Percentiles rank a stretch among this genome's conserved stretches.
Conservation (phyloP, 2,329 filamentous ascomycete genomes). For the Cordyceps tenuipes region DNA sequence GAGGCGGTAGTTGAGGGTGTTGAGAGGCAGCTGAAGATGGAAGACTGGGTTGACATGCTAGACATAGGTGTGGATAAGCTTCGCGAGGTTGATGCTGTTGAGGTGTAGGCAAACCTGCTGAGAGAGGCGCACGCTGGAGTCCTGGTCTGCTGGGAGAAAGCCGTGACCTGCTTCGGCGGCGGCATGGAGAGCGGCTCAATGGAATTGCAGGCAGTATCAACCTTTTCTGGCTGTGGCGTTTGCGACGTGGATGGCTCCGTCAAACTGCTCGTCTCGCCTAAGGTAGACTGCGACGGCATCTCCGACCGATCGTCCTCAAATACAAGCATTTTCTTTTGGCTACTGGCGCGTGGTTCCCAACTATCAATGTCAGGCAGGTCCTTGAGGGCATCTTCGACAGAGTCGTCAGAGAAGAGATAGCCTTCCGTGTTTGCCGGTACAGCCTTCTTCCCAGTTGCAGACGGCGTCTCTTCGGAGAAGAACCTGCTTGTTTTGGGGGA, state of each 20-base stretch:
- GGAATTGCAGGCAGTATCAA: conserved; percentile 17
- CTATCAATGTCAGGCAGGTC: conserved; percentile 44
- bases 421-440: conserved; percentile 29
- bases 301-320: conserved; percentile 35
- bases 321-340: conserved; percentile 31
- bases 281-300: not conserved
- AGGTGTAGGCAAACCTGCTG: conserved; percentile 26
- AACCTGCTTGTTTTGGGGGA: conserved; percentile 45
- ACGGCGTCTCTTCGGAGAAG: conserved; percentile 31
- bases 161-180: conserved; percentile 19
- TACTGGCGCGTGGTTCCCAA: conserved; percentile 33
- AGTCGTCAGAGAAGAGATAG: conserved; percentile 47
- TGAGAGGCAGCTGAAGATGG: conserved; percentile 27
- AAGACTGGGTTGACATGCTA: conserved; percentile 26
- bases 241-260: conserved; percentile 13
- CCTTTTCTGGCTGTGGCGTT: not conserved
- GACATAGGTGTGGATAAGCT: conserved; percentile 27
- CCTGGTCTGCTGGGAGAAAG: conserved; percentile 18
- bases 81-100: conserved; percentile 15
- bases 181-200: conserved; percentile 20
- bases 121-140: conserved; percentile 17
- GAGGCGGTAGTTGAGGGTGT: conserved; percentile 36
- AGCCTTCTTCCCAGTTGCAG: conserved; percentile 16
- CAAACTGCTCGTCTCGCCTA: conserved; percentile 1
- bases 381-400: conserved; percentile 45